Evolutionary conservation across 2,329 filamentous ascomycete species (phyloP).

Genomic region (Beauveria sp.): DNA sequence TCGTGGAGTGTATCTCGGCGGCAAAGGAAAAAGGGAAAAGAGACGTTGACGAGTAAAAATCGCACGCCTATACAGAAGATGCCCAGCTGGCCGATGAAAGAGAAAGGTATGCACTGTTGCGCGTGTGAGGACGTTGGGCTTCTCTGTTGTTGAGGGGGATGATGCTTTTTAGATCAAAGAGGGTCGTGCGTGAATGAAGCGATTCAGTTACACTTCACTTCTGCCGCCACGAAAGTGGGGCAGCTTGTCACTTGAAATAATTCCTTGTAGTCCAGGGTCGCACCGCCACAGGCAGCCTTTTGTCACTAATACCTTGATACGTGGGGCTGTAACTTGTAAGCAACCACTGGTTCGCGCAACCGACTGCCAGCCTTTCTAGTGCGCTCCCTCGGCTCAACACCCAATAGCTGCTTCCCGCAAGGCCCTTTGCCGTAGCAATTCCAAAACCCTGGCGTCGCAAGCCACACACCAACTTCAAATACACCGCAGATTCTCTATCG

Average conservation of each 20-base stretch:
- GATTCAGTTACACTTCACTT: constrained; percentile 3
- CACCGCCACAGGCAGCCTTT: not conserved
- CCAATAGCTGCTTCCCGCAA: constrained; percentile 6
- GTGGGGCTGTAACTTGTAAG: not conserved
- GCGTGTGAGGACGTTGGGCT: not conserved
- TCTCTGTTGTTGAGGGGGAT: not conserved
- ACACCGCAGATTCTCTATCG: not conserved
- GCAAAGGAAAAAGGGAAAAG: not conserved
- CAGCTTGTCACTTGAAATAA: too few relatives aligned
- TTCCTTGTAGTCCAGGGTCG: not conserved
- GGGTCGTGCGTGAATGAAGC: not conserved
- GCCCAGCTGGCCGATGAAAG: not conserved
- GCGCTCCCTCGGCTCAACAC: constrained; percentile 7
- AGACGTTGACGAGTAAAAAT: not conserved
- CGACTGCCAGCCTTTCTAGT: constrained; percentile 4
- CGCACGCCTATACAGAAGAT: not conserved
- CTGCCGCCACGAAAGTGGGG: not conserved
- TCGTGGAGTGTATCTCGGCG: not conserved
- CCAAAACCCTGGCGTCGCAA: not conserved
- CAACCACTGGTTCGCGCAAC: not conserved
- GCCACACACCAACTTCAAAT: not conserved
- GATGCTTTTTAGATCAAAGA: not conserved
- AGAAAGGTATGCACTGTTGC: not conserved
- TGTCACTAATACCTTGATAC: too few relatives aligned
- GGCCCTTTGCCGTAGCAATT: not conserved